Conservation (phyloP, 768 basidiomycete species). For the Leccinum variicolor region DNA sequence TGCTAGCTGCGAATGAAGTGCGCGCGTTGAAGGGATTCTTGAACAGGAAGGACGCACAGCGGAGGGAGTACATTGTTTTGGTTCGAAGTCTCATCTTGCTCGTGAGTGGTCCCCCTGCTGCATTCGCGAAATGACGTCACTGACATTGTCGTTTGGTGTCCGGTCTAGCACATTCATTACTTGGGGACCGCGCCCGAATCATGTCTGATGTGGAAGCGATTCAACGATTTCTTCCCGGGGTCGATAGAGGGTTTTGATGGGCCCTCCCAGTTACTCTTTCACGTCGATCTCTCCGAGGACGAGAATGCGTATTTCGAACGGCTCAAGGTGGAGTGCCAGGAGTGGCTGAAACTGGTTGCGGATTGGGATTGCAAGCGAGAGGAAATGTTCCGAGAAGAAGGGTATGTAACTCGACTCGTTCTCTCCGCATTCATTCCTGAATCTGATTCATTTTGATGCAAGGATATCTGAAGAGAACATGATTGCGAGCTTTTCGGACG, state of each 20-base stretch:
- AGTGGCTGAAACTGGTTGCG: slow-evolving; percentile 14
- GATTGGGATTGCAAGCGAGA: slow-evolving; percentile 22
- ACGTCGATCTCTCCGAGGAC: slow-evolving; percentile 18
- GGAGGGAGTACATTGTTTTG: slow-evolving; percentile 23
- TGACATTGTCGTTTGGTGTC: too few species aligned
- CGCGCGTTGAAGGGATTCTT: too few species aligned
- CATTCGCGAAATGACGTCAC: too few species aligned
- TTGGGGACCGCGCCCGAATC: slow-evolving; percentile 26
- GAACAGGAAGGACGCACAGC: slow-evolving; percentile 1
- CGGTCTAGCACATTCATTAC: background rate
- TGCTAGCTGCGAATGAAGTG: too few species aligned
- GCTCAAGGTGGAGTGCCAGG: slow-evolving; percentile 13
- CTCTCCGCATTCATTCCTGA: background rate
- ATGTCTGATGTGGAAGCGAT: slow-evolving; percentile 14
- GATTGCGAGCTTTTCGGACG: slow-evolving; percentile 7
- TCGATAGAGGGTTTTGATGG: slow-evolving; percentile 10
- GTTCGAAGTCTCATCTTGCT: slow-evolving; percentile 10
- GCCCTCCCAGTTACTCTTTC: slow-evolving; percentile 22
- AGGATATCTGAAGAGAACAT: slow-evolving; percentile 17
- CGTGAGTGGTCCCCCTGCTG: too few species aligned
- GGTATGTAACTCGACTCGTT: background rate
- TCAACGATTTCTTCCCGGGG: slow-evolving; percentile 28
- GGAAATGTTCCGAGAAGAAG: slow-evolving; percentile 5
- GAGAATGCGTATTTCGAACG: slow-evolving; percentile 17
- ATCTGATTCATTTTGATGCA: background rate